A percentile compares a stretch with the other conserved stretches of the same genome.
These are phyloP conservation scores for Abelmoschus esculentus DNA, from an alignment of 345 rosid species.

Conservation along the genomic window DNA sequence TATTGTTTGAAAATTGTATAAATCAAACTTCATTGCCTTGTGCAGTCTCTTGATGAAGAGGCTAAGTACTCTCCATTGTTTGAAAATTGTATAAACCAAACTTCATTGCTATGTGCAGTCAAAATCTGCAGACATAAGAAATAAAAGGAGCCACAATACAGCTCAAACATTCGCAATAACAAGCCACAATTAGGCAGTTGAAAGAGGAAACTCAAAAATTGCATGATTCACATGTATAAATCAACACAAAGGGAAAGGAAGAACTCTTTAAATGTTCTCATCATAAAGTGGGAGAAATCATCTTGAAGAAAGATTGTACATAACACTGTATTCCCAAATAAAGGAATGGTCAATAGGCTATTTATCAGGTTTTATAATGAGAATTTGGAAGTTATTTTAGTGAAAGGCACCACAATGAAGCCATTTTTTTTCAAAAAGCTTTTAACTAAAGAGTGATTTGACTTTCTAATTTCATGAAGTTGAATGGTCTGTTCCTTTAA, in stretches of 20 bases:
- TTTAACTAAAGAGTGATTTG: not conserved
- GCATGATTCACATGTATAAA: not conserved
- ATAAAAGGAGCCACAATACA: not conserved
- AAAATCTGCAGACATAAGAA: constrained; percentile 49
- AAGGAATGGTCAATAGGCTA: not conserved
- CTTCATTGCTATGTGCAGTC: constrained; percentile 77
- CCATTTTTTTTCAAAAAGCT: not conserved
- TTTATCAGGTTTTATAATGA: not conserved
- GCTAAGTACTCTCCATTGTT: constrained; percentile 72
- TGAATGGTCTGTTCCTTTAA: not conserved
- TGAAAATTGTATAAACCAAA: constrained; percentile 91
- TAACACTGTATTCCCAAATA: not conserved
- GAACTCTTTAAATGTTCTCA: not conserved
- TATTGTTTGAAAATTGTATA: constrained; percentile 75
- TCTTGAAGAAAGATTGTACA: constrained; percentile 2
- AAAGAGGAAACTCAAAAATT: not conserved
- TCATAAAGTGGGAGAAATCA: not conserved
- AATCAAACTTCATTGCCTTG: constrained; percentile 92
- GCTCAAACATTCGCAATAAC: constrained; percentile 1
- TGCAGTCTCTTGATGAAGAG: constrained; percentile 72
- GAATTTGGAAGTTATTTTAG: not conserved
- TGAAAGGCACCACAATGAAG: not conserved
- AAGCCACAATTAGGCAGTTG: constrained; percentile 3
- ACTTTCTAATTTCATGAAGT: not conserved
- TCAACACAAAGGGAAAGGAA: not conserved